phyloP scores from a whole-genome alignment of 140 eudicot species.

The Senecio squalidus region DNA sequence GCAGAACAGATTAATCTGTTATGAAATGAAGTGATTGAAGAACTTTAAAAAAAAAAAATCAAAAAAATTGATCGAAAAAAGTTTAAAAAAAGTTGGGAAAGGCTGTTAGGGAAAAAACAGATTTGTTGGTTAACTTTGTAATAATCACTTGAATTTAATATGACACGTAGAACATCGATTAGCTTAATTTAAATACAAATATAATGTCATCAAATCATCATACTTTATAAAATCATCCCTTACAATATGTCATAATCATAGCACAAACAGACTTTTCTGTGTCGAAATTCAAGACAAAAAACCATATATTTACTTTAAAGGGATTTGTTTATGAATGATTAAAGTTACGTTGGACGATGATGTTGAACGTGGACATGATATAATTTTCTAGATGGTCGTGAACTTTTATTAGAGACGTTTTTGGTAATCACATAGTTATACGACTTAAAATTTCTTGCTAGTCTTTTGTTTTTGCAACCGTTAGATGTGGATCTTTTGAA shows the following conservation, averaged over 20 bases:
- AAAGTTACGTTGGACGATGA: too few species aligned
- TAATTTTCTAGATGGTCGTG: conserved; percentile 15
- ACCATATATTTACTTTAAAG: too few species aligned
- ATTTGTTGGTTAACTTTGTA: conserved; percentile 4
- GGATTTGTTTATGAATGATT: too few species aligned
- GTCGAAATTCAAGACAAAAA: too few species aligned
- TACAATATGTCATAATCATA: too few species aligned
- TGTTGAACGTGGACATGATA: conserved; percentile 21
- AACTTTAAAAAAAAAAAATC: not conserved
- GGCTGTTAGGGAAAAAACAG: conserved; percentile 12
- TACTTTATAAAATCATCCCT: too few species aligned
- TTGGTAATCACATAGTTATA: conserved; percentile 13
- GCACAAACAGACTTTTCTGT: too few species aligned
- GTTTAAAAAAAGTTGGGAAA: conserved; percentile 5
- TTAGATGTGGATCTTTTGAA: conserved; percentile 18
- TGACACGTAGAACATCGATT: too few species aligned
- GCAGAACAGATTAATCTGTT: conserved; percentile 18
- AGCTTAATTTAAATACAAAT: too few species aligned
- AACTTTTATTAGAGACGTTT: conserved; percentile 12
- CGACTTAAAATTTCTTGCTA: conserved; percentile 11
- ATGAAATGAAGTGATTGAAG: conserved; percentile 23
- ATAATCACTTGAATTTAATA: too few species aligned
- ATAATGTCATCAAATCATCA: too few species aligned
- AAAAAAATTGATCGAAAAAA: not conserved
- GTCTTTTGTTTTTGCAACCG: conserved; percentile 3